A percentile compares a stretch with the other conserved stretches of the same genome.
phyloP scores from a whole-genome alignment of 768 basidiomycete species.

The Boletus tomentosulus region DNA sequence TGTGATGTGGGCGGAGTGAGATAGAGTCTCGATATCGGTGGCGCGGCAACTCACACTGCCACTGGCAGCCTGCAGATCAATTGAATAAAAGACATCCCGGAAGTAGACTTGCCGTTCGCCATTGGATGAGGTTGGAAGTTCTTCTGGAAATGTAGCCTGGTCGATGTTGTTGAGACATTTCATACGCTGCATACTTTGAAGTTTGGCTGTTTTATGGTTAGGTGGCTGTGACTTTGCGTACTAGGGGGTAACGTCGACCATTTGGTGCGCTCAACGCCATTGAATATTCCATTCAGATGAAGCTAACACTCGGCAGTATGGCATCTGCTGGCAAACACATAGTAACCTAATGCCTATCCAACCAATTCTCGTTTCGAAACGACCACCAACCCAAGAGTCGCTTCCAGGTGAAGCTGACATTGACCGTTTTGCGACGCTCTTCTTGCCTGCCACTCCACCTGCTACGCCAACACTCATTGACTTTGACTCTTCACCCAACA shows the following conservation, averaged over 20 bases:
- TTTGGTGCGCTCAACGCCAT: not conserved
- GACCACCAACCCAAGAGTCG: not conserved
- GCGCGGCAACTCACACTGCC: too few relatives aligned
- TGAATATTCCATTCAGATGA: not conserved
- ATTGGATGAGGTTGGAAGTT: too few relatives aligned
- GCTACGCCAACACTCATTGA: conserved; percentile 16
- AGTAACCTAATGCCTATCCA: not conserved
- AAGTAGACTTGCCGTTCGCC: too few relatives aligned
- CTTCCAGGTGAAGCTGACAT: conserved; percentile 23
- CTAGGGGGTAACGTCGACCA: not conserved
- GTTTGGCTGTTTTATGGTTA: too few relatives aligned
- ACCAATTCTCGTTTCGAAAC: not conserved
- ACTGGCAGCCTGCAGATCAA: too few relatives aligned
- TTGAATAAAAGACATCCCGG: too few relatives aligned
- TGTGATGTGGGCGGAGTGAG: too few relatives aligned
- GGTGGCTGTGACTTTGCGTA: not conserved
- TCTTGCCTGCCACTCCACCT: conserved; percentile 37
- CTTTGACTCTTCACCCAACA: not conserved
- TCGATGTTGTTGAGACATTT: too few relatives aligned
- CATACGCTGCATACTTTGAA: too few relatives aligned
- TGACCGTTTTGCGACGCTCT: conserved; percentile 42
- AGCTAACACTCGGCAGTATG: not conserved
- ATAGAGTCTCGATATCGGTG: too few relatives aligned
- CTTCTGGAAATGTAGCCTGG: too few relatives aligned
- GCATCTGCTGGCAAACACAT: not conserved